Percentiles rank a stretch among this genome's conserved stretches.
Conservation (phyloP, 2,329 filamentous ascomycete species). For the Pseudocercospora eumusae region DNA sequence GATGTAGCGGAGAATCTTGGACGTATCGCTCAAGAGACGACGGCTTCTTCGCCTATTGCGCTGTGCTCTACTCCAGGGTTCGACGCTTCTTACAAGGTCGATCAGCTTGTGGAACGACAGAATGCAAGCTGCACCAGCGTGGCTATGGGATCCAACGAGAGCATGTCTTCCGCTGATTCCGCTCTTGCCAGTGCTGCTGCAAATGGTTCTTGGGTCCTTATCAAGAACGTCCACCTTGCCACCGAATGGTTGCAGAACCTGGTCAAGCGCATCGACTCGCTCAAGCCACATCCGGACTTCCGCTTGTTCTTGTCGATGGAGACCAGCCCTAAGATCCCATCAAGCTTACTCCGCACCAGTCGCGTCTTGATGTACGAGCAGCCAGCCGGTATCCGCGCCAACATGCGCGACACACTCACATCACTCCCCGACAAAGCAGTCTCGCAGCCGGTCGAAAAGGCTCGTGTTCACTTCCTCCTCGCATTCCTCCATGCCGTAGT, state of each 20-base stretch:
- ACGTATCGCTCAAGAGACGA: conserved; percentile 80
- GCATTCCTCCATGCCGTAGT: conserved; percentile 95
- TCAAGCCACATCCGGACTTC: conserved; percentile 92
- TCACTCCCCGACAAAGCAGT: conserved; percentile 61
- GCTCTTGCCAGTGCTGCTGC: conserved; percentile 91
- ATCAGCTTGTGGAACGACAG: conserved; percentile 84
- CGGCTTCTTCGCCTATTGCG: conserved; percentile 80
- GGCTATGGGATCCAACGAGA: conserved; percentile 98
- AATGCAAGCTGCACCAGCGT: conserved; percentile 89
- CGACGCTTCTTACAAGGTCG: conserved; percentile 98
- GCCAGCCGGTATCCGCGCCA: conserved; percentile 90
- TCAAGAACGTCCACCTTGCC: conserved; percentile 98
- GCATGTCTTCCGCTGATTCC: conserved; percentile 88
- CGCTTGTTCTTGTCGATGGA: conserved; percentile 98
- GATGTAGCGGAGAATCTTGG: conserved; percentile 84
- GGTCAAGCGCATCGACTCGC: conserved; percentile 92
- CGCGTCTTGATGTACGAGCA: conserved; percentile 97
- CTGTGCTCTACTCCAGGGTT: conserved; percentile 95
- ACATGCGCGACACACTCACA: conserved; percentile 97
- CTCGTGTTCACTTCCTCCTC: conserved; percentile 83
- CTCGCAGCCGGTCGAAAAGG: conserved; percentile 86
- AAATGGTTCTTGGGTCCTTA: conserved; percentile 89
- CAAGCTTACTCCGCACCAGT: conserved; percentile 90
- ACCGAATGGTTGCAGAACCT: conserved; percentile 95
- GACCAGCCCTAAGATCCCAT: conserved; percentile 91